Percentiles rank a stretch among this genome's conserved stretches.
phyloP scores from a whole-genome alignment of 768 basidiomycete species.

The Tricholoma matsutake region DNA sequence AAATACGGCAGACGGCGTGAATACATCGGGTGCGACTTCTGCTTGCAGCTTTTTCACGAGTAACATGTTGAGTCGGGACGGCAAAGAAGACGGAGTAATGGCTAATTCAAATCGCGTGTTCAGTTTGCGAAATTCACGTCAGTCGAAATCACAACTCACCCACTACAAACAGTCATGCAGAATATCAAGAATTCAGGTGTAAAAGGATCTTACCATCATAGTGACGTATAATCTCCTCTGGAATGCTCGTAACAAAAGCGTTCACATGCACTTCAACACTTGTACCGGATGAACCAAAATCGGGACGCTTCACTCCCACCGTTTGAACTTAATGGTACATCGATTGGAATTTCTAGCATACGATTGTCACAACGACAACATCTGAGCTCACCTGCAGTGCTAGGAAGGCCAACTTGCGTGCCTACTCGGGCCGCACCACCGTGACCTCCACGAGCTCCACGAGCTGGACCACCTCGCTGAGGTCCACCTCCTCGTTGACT shows the following conservation, averaged over 20 bases:
- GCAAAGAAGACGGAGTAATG: constrained; percentile 34
- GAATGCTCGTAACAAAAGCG: constrained; percentile 10
- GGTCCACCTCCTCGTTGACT: constrained; percentile 21
- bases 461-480: background rate
- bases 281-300: constrained; percentile 30
- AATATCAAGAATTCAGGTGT: background rate
- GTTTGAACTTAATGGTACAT: constrained; percentile 21
- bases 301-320: constrained; percentile 32
- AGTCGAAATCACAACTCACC: constrained; percentile 10
- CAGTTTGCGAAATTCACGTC: background rate
- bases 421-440: constrained; percentile 30
- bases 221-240: constrained; percentile 16
- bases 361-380: background rate
- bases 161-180: constrained; percentile 8
- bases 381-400: constrained; percentile 30
- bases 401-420: constrained; percentile 21
- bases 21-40: constrained; percentile 52
- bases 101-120: background rate
- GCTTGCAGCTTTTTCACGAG: constrained; percentile 63
- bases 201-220: constrained; percentile 18
- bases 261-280: constrained; percentile 23
- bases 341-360: constrained; percentile 6
- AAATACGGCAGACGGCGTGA: constrained; percentile 69
- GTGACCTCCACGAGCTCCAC: constrained; percentile 18
- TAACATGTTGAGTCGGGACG: constrained; percentile 62